Evolutionary conservation across 148 eudicot species (phyloP), one percentile per base, ranked within the genome.

Genomic region (Arbutus unedo): DNA sequence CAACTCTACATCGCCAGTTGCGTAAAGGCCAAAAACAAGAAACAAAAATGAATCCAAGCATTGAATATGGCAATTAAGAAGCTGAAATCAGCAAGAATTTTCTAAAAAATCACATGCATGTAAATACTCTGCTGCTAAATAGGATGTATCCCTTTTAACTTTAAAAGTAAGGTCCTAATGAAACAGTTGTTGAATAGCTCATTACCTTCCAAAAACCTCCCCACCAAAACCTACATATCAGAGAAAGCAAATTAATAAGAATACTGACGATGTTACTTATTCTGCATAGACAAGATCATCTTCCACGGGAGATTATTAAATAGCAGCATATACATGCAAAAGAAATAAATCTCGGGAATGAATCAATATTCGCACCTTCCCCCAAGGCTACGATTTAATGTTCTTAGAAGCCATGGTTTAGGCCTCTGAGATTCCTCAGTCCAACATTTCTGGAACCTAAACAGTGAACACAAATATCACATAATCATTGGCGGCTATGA

Each of bases 191-290:
- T 11, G 49, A 7, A 86, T 83, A 23, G 68, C 76, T 49, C 66
- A 84, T 60, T 88, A 96, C 99, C 99, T 96, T 96, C 94, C 94
- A 96, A 83, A 96, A 90, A 87, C 99, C 99, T 85, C 98, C 99
- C 88, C 88, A 96, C 99, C 99, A 96, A 85, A 96, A 96, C 91
- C 99, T 96, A 85, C 77, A 89, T 56, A 68, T 66, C 51, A 81
- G 64, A 76, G 67, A 11, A 78, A 67, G 56, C 21, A 45, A 15
- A 72, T 82, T 66, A 83, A 57, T 72, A 60, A 76, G 59, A 59
- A 81, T 9, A 48, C 25, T 43, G 6, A 62, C 14, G 66, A 45
- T n/a, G 50, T 77, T 51, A 51, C 45, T 83, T 53, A 84, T 72
- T 44, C 76, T 73, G 7, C 21, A 77, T 70, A 48, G 48, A 54